Conservation (phyloP, 768 basidiomycete genomes). For the Chlorophyllum brunneum region DNA sequence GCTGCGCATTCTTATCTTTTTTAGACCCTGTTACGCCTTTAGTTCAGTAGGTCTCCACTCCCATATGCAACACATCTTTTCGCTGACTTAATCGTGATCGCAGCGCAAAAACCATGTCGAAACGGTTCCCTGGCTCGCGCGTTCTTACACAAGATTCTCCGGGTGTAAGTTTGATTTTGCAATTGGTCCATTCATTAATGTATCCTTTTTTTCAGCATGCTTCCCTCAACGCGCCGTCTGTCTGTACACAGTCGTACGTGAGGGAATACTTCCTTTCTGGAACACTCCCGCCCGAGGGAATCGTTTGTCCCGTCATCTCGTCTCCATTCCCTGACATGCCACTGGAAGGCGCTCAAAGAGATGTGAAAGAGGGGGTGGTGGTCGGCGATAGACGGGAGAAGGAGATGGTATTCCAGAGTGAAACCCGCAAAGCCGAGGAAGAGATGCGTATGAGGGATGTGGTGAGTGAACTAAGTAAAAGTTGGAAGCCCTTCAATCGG, state of each 20-base stretch:
- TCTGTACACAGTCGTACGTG: constrained; percentile 31
- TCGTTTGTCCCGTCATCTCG: constrained; percentile 32
- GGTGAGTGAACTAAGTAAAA: not conserved
- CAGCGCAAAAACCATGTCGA: constrained; percentile 37
- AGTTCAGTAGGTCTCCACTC: constrained; percentile 17
- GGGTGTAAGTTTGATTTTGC: constrained; percentile 26
- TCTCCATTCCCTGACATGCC: constrained; percentile 20
- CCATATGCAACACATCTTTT: not conserved
- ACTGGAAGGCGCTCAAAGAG: not conserved
- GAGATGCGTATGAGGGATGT: not conserved
- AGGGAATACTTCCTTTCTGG: constrained; percentile 38
- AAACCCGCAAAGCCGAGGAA: not conserved
- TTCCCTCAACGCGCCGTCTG: constrained; percentile 28
- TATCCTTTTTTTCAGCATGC: constrained; percentile 23
- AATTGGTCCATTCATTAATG: not conserved
- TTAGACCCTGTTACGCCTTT: constrained; percentile 30
- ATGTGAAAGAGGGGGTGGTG: not conserved
- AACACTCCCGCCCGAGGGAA: constrained; percentile 33
- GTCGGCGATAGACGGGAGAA: not conserved
- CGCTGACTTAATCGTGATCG: not conserved
- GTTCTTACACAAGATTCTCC: constrained; percentile 39
- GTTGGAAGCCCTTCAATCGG: not conserved
- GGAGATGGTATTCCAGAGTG: not conserved
- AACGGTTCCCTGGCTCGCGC: constrained; percentile 32
- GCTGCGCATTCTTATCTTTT: not conserved